phyloP scores from a whole-genome alignment of 805 yeast species.

The Lipomyces yamanashiensis region DNA sequence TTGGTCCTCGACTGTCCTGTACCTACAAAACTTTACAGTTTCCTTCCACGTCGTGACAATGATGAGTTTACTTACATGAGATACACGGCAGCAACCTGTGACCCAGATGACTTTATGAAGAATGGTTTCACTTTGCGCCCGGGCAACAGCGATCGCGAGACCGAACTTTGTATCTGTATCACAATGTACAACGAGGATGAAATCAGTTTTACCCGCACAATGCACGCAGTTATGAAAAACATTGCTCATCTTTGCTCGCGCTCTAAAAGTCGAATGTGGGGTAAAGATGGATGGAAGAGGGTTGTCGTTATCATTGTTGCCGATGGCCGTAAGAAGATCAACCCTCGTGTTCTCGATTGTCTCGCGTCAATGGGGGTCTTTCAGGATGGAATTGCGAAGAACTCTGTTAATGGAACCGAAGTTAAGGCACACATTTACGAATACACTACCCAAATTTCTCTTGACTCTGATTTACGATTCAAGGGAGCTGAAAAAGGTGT shows the following conservation, averaged over 20 bases:
- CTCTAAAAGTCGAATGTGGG: slow-evolving; percentile 86
- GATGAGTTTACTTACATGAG: slow-evolving; percentile 97
- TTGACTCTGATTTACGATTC: slow-evolving; percentile 86
- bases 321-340: slow-evolving; percentile 91
- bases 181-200: slow-evolving; percentile 99
- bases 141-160: slow-evolving; percentile 84
- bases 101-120: slow-evolving; percentile 80
- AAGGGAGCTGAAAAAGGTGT: slow-evolving; percentile 87
- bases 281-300: slow-evolving; percentile 95
- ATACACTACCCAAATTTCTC: slow-evolving; percentile 92
- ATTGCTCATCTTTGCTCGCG: slow-evolving; percentile 85
- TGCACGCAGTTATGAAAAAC: slow-evolving; percentile 93
- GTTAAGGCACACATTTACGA: slow-evolving; percentile 95
- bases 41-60: slow-evolving; percentile 82
- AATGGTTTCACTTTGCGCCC: slow-evolving; percentile 87
- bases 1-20: slow-evolving; percentile 92
- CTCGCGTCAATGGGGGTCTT: slow-evolving; percentile 95
- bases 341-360: slow-evolving; percentile 81
- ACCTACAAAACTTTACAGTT: slow-evolving; percentile 83
- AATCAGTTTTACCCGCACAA: slow-evolving; percentile 82
- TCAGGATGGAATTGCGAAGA: slow-evolving; percentile 96
- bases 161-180: slow-evolving; percentile 87
- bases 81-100: slow-evolving; percentile 94
- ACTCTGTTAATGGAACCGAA: slow-evolving; percentile 85
- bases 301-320: slow-evolving; percentile 88